Percentiles rank a stretch among this genome's conserved stretches.
Conservation (phyloP, 2,329 filamentous ascomycete species). For the Arthrinium phaeospermum region DNA sequence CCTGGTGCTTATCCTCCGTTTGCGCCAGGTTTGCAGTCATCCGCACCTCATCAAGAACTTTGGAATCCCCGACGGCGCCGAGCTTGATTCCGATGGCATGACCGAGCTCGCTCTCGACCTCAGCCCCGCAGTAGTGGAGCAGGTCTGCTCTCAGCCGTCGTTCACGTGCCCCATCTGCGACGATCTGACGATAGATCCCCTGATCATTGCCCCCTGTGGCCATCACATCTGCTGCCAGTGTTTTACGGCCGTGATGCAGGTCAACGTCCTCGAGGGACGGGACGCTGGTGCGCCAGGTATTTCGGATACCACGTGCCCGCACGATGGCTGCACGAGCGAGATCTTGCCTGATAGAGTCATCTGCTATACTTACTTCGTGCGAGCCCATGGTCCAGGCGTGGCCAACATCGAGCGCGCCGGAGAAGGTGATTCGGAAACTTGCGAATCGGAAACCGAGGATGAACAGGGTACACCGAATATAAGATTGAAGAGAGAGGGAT, state of each 20-base stretch:
- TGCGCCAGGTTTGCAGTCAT: constrained; percentile 84
- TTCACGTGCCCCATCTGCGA: constrained; percentile 36
- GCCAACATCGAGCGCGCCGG: neutral
- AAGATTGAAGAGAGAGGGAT: neutral
- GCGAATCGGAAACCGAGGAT: neutral
- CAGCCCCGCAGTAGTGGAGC: constrained; percentile 25
- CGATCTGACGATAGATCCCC: constrained; percentile 28
- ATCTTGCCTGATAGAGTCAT: constrained; percentile 33
- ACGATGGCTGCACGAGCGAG: constrained; percentile 24
- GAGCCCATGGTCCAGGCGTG: constrained; percentile 27
- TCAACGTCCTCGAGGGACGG: constrained; percentile 21
- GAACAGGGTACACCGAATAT: neutral
- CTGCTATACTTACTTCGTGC: constrained; percentile 32
- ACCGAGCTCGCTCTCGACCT: constrained; percentile 32
- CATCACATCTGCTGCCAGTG: constrained; percentile 37
- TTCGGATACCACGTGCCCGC: neutral
- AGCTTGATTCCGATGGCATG: constrained; percentile 37
- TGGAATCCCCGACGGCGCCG: constrained; percentile 36
- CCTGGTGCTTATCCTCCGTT: constrained; percentile 76
- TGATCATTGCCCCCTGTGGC: constrained; percentile 39
- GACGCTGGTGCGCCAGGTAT: constrained; percentile 6
- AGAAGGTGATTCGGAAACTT: neutral
- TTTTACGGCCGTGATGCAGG: constrained; percentile 32
- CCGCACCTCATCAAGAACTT: constrained; percentile 68
- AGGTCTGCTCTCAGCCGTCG: constrained; percentile 25